Base-by-base conservation (phyloP, 345 rosid species). In the Syzygium aqueum region DNA sequence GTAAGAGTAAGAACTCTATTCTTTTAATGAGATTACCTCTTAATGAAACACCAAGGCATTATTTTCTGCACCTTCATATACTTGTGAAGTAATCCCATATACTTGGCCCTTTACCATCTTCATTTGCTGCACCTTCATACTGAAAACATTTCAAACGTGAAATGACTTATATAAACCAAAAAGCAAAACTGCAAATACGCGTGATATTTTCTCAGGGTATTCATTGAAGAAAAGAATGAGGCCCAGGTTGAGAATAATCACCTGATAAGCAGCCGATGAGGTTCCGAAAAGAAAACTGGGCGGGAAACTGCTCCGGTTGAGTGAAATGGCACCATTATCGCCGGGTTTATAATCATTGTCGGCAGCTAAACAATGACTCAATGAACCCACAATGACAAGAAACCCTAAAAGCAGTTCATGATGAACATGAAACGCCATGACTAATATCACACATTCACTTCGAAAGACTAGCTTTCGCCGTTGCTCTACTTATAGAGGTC, bases 81-180 rank as follows among this genome's bases (percentile, higher is more conserved):
- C n/a, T n/a, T n/a, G n/a, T 89, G 89, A 63, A 92, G 28, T 54
- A 53, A 43, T 91, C 93, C 93, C 93, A 90, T 7, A 90, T 88
- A 78, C 90, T 91, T 6, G 88, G 90, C 30, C 91, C 88, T 88
- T 88, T 88, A 17, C 92, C 91, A 86, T 85, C 91, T 53, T 77
- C 85, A 43, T 63, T 86, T 17, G 90, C 92, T 21, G 87, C 93
- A 8, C 93, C 92, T 90, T 92, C 94, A 67, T 89, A 91, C 91
- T 92, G 87, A 23, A 51, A 59, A 61, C 28, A 27, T 46, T 56
- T 59, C 56, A 0, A 14, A 7, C 28, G 40, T 59, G 11, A 21
- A 50, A 10, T 14, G 67, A 85, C 51, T 37, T 0, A 37, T 37
- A 37, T 5, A 43, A 73, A 73, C 27, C 49, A 56, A 2, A 46